Evolutionary conservation across 768 basidiomycete species (phyloP).

Genomic region (Fomitopsis pulvina): DNA sequence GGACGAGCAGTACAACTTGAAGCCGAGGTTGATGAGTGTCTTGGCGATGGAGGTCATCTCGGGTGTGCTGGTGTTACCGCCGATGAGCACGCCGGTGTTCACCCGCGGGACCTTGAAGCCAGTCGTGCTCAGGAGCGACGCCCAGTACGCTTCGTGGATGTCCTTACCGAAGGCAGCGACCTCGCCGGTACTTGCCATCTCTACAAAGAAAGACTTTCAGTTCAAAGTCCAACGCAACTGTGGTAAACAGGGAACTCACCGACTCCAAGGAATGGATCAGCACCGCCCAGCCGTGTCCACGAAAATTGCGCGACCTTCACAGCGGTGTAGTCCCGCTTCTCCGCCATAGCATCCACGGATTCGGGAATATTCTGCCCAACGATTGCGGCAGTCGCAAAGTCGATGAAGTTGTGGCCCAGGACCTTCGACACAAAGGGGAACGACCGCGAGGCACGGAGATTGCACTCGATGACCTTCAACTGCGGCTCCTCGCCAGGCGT

Average conservation of each 20-base stretch:
- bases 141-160: conserved; percentile 94
- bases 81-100: conserved; percentile 84
- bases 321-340: conserved; percentile 83
- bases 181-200: conserved; percentile 98
- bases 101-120: conserved; percentile 89
- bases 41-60: conserved; percentile 84
- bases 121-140: conserved; percentile 88
- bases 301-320: conserved; percentile 99
- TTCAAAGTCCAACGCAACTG: background rate
- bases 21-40: conserved; percentile 76
- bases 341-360: conserved; percentile 87
- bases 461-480: conserved; percentile 98
- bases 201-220: conserved; percentile 31
- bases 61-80: conserved; percentile 82
- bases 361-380: conserved; percentile 81
- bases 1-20: conserved; percentile 92
- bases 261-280: conserved; percentile 94
- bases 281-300: conserved; percentile 94
- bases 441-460: conserved; percentile 93
- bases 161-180: conserved; percentile 94
- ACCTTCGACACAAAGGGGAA: conserved; percentile 99
- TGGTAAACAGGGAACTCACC: conserved; percentile 47
- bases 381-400: conserved; percentile 86
- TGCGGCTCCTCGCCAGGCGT: conserved; percentile 47
- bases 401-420: conserved; percentile 94